Conservation (phyloP, 2,329 filamentous ascomycete species). For the Exophiala aquamarina region DNA sequence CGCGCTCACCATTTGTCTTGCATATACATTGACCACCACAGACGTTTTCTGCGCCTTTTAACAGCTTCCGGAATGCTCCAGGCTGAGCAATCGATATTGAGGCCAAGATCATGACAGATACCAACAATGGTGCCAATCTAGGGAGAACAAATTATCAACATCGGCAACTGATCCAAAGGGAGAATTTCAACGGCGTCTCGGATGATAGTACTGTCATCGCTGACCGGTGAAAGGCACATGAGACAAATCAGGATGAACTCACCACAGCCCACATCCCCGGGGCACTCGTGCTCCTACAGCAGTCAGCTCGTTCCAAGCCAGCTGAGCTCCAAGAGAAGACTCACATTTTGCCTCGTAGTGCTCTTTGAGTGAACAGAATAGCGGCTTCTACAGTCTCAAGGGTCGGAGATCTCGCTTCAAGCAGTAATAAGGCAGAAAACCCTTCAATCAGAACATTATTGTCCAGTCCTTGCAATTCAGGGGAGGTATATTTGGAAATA, state of each 20-base stretch:
- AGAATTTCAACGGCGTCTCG: too few species aligned
- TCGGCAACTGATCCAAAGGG: too few species aligned
- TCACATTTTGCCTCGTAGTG: conserved; percentile 12
- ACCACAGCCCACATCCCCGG: conserved; percentile 14
- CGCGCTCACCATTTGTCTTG: conserved; percentile 18
- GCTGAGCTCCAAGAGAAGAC: background rate
- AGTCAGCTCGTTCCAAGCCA: conserved; percentile 1
- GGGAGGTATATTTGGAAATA: conserved; percentile 17
- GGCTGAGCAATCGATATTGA: conserved; percentile 14
- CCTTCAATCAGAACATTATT: conserved; percentile 19
- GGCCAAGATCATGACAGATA: conserved; percentile 15
- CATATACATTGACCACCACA: conserved; percentile 17
- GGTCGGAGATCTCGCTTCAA: conserved; percentile 12
- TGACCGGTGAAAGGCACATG: too few species aligned
- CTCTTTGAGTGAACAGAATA: conserved; percentile 15
- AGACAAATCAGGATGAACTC: too few species aligned
- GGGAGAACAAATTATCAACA: too few species aligned
- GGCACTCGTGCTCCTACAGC: conserved; percentile 12
- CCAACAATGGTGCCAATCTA: conserved; percentile 10
- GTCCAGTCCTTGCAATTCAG: conserved; percentile 13
- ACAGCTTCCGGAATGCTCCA: conserved; percentile 11
- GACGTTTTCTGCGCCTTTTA: conserved; percentile 9
- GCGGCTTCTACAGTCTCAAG: conserved; percentile 16
- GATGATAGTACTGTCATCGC: too few species aligned
- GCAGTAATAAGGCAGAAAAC: conserved; percentile 10